Evolutionary conservation across 2,329 filamentous ascomycete species (phyloP).

Genomic region (Fusarium ambrosium): DNA sequence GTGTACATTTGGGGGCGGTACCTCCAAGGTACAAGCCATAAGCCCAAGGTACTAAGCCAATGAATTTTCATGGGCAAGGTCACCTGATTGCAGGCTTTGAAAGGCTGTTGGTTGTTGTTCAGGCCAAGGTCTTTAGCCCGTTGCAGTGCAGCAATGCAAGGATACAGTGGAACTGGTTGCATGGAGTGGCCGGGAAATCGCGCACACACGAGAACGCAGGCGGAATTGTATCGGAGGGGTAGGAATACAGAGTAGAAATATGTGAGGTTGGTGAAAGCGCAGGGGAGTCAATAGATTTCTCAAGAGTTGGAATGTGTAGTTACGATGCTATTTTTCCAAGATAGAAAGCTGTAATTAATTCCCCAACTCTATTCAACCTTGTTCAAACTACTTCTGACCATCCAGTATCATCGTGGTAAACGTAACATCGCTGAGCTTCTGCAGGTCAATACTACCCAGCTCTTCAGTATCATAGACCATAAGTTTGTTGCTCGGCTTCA

Average conservation of each 20-base stretch:
- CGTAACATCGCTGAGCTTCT: slow-evolving; percentile 10
- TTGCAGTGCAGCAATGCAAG: not conserved
- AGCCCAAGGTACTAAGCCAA: not conserved
- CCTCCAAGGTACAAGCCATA: not conserved
- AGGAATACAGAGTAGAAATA: not conserved
- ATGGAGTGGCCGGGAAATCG: not conserved
- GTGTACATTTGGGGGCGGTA: not conserved
- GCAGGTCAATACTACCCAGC: slow-evolving; percentile 2
- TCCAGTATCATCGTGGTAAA: slow-evolving; percentile 9
- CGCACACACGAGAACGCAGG: not conserved
- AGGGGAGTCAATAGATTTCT: not conserved
- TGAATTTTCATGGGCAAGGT: not conserved
- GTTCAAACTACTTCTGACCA: not conserved
- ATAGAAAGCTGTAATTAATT: not conserved
- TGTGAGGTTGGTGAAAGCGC: not conserved
- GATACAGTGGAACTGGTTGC: not conserved
- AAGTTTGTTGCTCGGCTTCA: not conserved
- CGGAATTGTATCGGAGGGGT: not conserved
- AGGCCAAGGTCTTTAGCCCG: not conserved
- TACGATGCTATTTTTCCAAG: not conserved
- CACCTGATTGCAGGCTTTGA: not conserved
- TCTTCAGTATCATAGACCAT: not conserved
- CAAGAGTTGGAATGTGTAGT: not conserved
- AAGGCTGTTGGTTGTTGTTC: not conserved
- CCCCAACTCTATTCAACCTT: not conserved